Conservation (phyloP, 2,329 filamentous ascomycete species). For the Cyphellophora attinorum region DNA sequence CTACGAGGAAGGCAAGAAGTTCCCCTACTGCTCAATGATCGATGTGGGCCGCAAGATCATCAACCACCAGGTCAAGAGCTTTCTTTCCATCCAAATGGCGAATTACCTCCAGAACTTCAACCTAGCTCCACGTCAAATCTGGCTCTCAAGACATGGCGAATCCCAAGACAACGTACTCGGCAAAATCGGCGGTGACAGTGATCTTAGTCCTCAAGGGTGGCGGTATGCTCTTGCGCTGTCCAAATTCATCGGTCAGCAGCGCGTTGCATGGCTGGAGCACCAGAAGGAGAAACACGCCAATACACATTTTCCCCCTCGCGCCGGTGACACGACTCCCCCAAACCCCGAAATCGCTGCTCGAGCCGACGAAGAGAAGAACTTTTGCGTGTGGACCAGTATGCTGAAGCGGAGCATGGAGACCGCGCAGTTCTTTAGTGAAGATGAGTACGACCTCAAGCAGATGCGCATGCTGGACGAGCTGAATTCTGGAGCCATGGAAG, state of each 20-base stretch:
- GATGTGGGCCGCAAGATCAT: conserved; percentile 93
- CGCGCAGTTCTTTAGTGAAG: conserved; percentile 83
- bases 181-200: conserved; percentile 84
- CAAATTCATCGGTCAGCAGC: conserved; percentile 72
- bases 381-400: conserved; percentile 99
- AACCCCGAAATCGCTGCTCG: conserved; percentile 64
- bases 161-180: conserved; percentile 78
- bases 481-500: conserved; percentile 86
- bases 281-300: conserved; percentile 69
- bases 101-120: conserved; percentile 97
- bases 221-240: conserved; percentile 72
- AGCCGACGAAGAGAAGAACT: conserved; percentile 62
- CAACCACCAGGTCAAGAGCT: conserved; percentile 81
- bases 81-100: conserved; percentile 82
- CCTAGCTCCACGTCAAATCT: conserved; percentile 87
- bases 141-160: conserved; percentile 94
- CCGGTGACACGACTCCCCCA: conserved; percentile 86
- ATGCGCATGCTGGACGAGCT: conserved; percentile 98
- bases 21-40: conserved; percentile 96
- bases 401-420: conserved; percentile 81
- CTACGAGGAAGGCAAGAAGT: conserved; percentile 79
- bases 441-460: conserved; percentile 92
- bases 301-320: conserved; percentile 76
- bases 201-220: conserved; percentile 69
- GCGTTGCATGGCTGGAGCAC: conserved; percentile 70